Conservation (phyloP, 1,284 basidiomycete genomes). For the Malassezia obtusa region DNA sequence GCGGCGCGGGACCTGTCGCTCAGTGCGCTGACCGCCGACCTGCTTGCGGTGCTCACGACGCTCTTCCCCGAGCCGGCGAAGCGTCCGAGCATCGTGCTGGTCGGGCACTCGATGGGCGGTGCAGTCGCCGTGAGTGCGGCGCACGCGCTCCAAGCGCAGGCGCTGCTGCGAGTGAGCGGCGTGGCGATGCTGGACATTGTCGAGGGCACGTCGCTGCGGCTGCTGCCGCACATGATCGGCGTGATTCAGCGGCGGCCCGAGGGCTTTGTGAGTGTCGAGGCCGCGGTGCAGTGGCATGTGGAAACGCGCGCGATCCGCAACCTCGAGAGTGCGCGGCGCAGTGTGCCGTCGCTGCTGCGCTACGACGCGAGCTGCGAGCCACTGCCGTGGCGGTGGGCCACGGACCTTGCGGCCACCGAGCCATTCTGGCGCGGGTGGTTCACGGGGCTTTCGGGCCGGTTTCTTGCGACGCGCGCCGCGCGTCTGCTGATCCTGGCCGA, state of each 20-base stretch:
- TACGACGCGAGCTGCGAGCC: neutral
- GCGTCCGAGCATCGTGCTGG: constrained; percentile 31
- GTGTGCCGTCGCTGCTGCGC: constrained; percentile 34
- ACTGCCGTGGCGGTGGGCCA: constrained; percentile 60
- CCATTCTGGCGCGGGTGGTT: constrained; percentile 95
- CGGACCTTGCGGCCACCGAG: constrained; percentile 70
- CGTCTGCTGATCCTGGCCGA: constrained; percentile 82
- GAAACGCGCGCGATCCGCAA: constrained; percentile 40
- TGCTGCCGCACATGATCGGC: constrained; percentile 77
- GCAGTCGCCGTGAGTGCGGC: constrained; percentile 29
- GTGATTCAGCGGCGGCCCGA: constrained; percentile 76
- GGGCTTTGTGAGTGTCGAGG: constrained; percentile 69
- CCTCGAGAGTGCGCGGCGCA: constrained; percentile 37
- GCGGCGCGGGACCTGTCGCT: constrained; percentile 31
- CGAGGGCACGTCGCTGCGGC: constrained; percentile 90
- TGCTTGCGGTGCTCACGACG: constrained; percentile 20
- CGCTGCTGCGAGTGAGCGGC: constrained; percentile 56
- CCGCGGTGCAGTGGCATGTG: constrained; percentile 89
- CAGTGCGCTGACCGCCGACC: constrained; percentile 24
- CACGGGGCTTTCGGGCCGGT: constrained; percentile 64
- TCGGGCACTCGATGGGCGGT: constrained; percentile 50
- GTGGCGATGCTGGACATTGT: constrained; percentile 89
- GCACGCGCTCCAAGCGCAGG: constrained; percentile 19
- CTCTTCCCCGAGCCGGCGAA: constrained; percentile 22
- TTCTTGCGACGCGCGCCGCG: constrained; percentile 66